Evolutionary conservation across 139 green algal genomes (phyloP), one percentile per base, ranked within the genome.

Genomic region (Nannochloris sp.): DNA sequence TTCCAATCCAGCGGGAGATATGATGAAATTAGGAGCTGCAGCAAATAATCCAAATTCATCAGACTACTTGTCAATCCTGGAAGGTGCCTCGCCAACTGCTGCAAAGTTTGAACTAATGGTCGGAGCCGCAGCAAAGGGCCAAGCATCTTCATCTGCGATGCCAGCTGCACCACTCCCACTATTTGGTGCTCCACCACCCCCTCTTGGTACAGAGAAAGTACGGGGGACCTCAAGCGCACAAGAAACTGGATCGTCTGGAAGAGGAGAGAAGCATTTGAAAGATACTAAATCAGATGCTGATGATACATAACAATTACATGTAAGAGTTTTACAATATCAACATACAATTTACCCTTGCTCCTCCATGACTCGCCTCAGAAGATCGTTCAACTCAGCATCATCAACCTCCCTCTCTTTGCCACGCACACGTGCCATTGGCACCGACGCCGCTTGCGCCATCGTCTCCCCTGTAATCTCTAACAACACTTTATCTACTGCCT

Each of bases 401-500:
- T 75, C 65, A 55, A 73, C 73, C 49, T 79, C 73, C 48, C 31
- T 55, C 66, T 37, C 44, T 68, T 37, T 60, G 36, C 24, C 24
- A 50, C 31, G 61, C 27, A 48, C 69, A 44, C 43, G 31, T 55
- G 19, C 43, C 57, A n/a, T 27, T 44, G 74, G 74, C 7, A 74
- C 76, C 14, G 62, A 65, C 5, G 72, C 65, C 64, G 83, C 69
- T 44, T 76, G 57, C 3, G 16, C 48, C 18, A 83, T 43, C 5
- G 67, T 79, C 64, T 81, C 79, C 4, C 75, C 79, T 7, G 79
- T 74, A 36, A 85, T 59, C 55, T 85, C 79, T 53, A 67, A 46
- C 23, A 85, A 55, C 8, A 91, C 84, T 62, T 83, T 80, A 24
- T 86, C 78, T 37, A 88, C 74, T 59, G 86, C 74, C 48, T 79